These are phyloP conservation scores for Fusarium metavorans DNA, from an alignment of 2,329 filamentous ascomycete genomes.

Conservation along the genomic window DNA sequence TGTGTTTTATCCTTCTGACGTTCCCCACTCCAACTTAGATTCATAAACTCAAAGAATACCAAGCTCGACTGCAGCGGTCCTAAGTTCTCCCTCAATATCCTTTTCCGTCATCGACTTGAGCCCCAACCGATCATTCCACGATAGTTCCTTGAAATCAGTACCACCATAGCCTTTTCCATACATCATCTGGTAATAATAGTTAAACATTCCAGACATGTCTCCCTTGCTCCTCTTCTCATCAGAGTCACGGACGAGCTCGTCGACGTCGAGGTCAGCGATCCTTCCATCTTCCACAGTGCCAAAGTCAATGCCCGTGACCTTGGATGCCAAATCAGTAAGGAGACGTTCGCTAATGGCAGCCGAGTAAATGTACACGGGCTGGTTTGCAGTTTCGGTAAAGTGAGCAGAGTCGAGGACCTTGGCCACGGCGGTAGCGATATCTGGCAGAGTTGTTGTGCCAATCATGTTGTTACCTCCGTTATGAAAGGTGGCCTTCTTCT, in stretches of 20 bases:
- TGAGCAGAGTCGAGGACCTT: not conserved
- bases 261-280: not conserved
- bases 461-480: not conserved
- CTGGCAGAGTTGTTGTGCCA: not conserved
- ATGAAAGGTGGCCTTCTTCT: not conserved
- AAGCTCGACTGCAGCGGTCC: not conserved
- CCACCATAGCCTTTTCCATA: not conserved
- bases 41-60: not conserved
- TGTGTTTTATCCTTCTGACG: not conserved
- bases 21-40: not conserved
- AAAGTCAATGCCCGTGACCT: not conserved
- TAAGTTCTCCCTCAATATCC: not conserved
- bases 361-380: not conserved
- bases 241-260: not conserved
- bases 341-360: not conserved
- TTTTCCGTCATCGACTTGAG: not conserved
- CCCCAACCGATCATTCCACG: not conserved
- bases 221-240: not conserved
- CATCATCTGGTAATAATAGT: not conserved
- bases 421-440: not conserved
- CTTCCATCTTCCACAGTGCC: not conserved
- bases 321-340: not conserved
- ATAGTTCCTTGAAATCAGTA: not conserved
- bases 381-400: not conserved
- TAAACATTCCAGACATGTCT: not conserved